Base-by-base conservation (phyloP, 2,329 filamentous ascomycete species). In the Colletotrichum sidae region DNA sequence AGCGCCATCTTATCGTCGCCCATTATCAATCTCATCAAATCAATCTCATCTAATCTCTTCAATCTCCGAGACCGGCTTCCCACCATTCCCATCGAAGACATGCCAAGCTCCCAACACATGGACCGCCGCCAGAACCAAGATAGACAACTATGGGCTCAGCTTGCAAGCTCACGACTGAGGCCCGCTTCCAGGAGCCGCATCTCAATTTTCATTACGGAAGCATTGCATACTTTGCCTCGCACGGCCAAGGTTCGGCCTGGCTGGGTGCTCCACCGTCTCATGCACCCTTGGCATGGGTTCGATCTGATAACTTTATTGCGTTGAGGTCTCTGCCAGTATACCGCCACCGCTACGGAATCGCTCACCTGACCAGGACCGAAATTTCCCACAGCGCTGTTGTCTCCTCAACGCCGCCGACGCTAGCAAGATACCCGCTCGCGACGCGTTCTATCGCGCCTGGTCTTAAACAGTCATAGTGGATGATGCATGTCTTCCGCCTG, bases 11-110 rank as follows among this genome's bases (percentile, higher is more conserved):
- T 67, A 49, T 60, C 59, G 55, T 65, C 64, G 50, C 15, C n/a
- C 37, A 12, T 62, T 57, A 67, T 67, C 64, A 67, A 67, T 67
- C 64, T 67, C 54, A 67, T 67, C 64, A 67, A 67, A 67, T 67
- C 54, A 67, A 67, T 67, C 64, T 54, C 60, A 67, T 67, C 64
- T 67, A 65, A 67, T 67, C 64, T 65, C 41, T 11, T 39, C 52
- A 46, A 53, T 62, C 58, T 65, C 62, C 62, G 58, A 62, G 46
- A 65, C 58, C 58, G 62, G 58, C 53, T 17, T 8, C 45, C 34
- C n/a, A 41, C 25, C 33, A 45, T 8, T 8, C 34, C 44, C 38
- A 8, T 39, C 44, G 42, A 15, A 37, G 41, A 39, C 17, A 35
- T 17, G 55, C 47, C 38, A 58, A 50, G 17, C 37, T 50, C 45